A percentile compares a stretch with the other conserved stretches of the same genome.
phyloP scores from a whole-genome alignment of 257 asterid genomes.

The Solanum pinnatisectum region DNA sequence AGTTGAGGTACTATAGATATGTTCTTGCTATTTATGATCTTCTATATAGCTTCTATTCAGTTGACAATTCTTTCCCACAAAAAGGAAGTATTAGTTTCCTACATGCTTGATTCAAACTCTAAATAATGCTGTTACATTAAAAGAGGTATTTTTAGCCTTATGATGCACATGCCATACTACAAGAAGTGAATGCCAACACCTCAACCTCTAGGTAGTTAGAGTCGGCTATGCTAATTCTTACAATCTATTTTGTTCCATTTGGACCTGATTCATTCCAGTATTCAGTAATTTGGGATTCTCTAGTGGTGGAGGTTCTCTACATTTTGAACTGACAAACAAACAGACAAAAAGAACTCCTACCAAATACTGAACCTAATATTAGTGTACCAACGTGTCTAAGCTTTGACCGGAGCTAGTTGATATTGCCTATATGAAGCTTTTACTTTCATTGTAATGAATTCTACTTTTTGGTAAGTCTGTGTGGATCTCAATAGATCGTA shows the following conservation, averaged over 20 bases:
- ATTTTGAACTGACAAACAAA: background rate
- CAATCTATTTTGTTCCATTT: background rate
- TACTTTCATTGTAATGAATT: background rate
- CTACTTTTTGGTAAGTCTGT: background rate
- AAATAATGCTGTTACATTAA: background rate
- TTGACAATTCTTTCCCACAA: background rate
- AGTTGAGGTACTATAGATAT: constrained; percentile 42
- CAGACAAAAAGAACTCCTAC: background rate
- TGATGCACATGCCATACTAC: background rate
- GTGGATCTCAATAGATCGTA: background rate
- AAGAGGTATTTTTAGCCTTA: background rate
- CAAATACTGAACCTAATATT: background rate
- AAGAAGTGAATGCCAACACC: background rate
- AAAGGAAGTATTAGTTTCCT: background rate
- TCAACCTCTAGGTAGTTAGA: background rate
- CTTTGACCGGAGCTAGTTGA: background rate
- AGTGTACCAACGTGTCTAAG: background rate
- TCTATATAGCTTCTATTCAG: background rate
- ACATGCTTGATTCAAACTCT: background rate
- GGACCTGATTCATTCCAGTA: background rate
- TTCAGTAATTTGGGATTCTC: background rate
- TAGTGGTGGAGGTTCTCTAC: background rate
- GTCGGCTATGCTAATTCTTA: background rate
- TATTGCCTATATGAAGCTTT: background rate
- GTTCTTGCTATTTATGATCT: constrained; percentile 1